Percentiles rank a stretch among this genome's conserved stretches.
phyloP scores from a whole-genome alignment of 192 early-diverging fungal species.

The Backusella parvicylindrica region DNA sequence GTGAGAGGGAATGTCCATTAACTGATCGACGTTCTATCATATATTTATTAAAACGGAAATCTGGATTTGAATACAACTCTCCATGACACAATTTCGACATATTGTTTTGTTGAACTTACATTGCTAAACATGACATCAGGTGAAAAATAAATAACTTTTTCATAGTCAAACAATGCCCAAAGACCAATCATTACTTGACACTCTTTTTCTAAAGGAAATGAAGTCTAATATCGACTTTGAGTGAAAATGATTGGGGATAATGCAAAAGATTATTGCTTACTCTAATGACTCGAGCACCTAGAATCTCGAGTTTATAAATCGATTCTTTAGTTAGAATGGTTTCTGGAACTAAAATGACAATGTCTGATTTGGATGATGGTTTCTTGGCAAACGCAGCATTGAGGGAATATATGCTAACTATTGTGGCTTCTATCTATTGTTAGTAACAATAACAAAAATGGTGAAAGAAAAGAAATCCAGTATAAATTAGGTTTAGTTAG shows the following conservation, averaged over 20 bases:
- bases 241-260: background rate
- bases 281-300: background rate
- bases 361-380: background rate
- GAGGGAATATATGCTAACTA: conserved; percentile 2
- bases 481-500: background rate
- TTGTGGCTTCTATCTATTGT: conserved; percentile 4
- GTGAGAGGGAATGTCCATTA: background rate
- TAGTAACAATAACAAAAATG: background rate
- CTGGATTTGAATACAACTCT: background rate
- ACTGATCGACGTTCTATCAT: conserved; percentile 5
- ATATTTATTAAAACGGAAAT: background rate
- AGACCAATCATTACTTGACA: background rate
- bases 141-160: conserved; percentile 13
- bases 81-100: background rate
- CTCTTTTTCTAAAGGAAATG: background rate
- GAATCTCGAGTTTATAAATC: background rate
- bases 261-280: background rate
- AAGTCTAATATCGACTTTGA: background rate
- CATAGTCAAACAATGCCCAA: conserved; percentile 11
- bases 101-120: background rate
- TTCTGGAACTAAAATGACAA: background rate
- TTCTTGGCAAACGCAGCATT: background rate
- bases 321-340: background rate
- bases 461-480: background rate
- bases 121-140: conserved; percentile 7